Evolutionary conservation across 768 basidiomycete species (phyloP), one percentile per base, ranked within the genome.

Genomic region (Podaxis mareebaensis): DNA sequence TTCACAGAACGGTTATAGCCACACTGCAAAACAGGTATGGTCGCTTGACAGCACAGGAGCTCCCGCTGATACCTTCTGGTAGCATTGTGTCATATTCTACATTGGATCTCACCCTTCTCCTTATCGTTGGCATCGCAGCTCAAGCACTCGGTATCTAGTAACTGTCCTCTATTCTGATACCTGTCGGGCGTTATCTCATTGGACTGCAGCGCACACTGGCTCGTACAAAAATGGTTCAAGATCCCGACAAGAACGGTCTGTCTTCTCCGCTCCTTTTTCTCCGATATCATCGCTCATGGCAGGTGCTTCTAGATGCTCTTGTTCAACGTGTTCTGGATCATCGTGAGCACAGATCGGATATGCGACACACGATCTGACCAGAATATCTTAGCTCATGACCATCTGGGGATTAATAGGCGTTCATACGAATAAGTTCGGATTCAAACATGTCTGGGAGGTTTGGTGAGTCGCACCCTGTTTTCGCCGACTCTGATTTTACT

Each of bases 381-480:
- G 28, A 24, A 24, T 12, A 28, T 15, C 49, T 58, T 51, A 89
- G 87, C 73, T 90, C 22, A 72, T 91, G 53, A 88, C 86, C 10
- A 67, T 87, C 4, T 92, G 90, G 90, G 90, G 90, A 42, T 83
- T 92, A 26, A 84, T 89, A 66, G 90, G 91, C n/a, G 82, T 92
- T 1, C 87, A 87, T 67, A 90, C 89, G 15, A 72, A 84, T 68
- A 86, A 83, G 51, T 88, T 93, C 68, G 91, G 90, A 12, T 92
- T 92, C 77, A 90, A 93, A 73, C 88, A 92, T 69, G 83, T 87
- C 64, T 92, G 91, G 90, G 91, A 92, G 72, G 85, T 90, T 33
- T 90, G 89, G 87, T 86, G 66, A 60, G 74, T 4, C 53, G 52
- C n/a, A 30, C 55, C 56, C 51, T 39, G 15, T 20, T 53, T 33